These are phyloP conservation scores for Umbellularia californica DNA, from an alignment of 164 flowering plant genomes.

Conservation along the genomic window DNA sequence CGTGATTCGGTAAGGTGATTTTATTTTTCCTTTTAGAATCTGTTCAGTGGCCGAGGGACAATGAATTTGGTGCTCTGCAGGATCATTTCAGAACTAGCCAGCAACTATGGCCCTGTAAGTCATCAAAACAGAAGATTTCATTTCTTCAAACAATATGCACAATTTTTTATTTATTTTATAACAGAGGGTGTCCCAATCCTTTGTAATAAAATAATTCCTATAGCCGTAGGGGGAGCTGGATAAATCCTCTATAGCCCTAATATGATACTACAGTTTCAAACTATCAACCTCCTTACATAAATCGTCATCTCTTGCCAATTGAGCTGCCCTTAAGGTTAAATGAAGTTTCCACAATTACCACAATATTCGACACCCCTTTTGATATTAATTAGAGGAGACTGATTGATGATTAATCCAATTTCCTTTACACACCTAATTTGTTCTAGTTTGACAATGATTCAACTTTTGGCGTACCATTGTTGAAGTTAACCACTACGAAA, in stretches of 20 bases:
- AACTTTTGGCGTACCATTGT: too few relatives aligned
- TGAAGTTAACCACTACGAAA: too few relatives aligned
- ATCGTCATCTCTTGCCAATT: fast-evolving
- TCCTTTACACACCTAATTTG: too few relatives aligned
- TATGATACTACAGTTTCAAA: too few relatives aligned
- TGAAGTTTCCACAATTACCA: too few relatives aligned
- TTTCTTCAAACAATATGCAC: not conserved
- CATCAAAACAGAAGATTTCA: not conserved
- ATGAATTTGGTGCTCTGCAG: not conserved
- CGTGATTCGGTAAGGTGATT: conserved; percentile 4
- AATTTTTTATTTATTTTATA: not conserved
- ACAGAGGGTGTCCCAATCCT: too few relatives aligned
- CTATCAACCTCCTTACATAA: fast-evolving
- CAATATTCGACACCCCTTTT: too few relatives aligned
- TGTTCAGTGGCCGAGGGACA: not conserved
- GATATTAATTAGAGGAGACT: too few relatives aligned
- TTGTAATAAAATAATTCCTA: too few relatives aligned
- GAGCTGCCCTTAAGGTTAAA: not conserved
- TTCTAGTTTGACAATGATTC: too few relatives aligned
- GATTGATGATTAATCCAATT: too few relatives aligned
- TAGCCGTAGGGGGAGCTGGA: fast-evolving
- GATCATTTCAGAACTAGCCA: not conserved
- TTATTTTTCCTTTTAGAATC: not conserved
- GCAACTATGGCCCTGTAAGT: too few relatives aligned
- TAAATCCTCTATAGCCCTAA: fast-evolving